A percentile compares a stretch with the other conserved stretches of the same genome.
phyloP scores from a whole-genome alignment of 768 basidiomycete genomes.

The Glaciozyma martinii region DNA sequence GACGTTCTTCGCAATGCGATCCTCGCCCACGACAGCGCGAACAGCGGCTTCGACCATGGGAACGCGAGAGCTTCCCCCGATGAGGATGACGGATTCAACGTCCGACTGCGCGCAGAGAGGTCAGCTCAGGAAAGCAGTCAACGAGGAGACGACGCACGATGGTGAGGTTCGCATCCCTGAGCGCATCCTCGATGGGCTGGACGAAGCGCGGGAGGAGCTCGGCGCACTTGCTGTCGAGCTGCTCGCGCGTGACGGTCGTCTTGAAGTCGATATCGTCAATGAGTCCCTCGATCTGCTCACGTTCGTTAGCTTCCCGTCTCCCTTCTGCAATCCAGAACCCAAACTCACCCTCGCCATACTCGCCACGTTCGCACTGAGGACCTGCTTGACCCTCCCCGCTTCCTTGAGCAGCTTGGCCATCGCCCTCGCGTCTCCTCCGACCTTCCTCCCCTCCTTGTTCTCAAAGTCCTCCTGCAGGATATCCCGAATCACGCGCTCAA shows the following conservation, averaged over 20 bases:
- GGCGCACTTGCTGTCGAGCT: constrained; percentile 62
- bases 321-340: not conserved
- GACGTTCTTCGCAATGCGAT: constrained; percentile 84
- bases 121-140: constrained; percentile 4
- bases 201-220: constrained; percentile 59
- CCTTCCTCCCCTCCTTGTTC: constrained; percentile 49
- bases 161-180: constrained; percentile 57
- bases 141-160: constrained; percentile 46
- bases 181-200: constrained; percentile 64
- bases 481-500: constrained; percentile 74
- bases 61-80: constrained; percentile 78
- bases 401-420: constrained; percentile 95
- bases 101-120: constrained; percentile 48
- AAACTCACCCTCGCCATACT: constrained; percentile 58
- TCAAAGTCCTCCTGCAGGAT: constrained; percentile 69
- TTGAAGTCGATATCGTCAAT: constrained; percentile 87
- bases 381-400: constrained; percentile 77
- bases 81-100: constrained; percentile 80
- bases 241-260: constrained; percentile 60
- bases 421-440: constrained; percentile 58
- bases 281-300: constrained; percentile 67
- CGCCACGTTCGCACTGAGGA: constrained; percentile 86
- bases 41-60: constrained; percentile 86
- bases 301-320: not conserved
- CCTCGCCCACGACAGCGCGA: constrained; percentile 66